A percentile compares a stretch with the other conserved stretches of the same genome.
Conservation (phyloP, 768 basidiomycete genomes). For the Trichaptum fuscoviolaceum region DNA sequence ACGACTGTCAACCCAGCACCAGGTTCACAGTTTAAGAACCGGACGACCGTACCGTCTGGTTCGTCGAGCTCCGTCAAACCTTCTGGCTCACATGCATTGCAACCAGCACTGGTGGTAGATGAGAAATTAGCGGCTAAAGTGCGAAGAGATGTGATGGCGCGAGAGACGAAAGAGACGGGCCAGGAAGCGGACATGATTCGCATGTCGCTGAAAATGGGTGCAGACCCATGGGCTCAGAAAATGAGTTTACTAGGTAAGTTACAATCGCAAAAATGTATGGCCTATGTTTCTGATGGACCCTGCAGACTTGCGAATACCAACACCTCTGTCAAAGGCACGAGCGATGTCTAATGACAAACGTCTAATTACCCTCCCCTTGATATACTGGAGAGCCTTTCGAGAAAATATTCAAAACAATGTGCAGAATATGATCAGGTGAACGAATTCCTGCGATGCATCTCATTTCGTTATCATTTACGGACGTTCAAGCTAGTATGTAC, state of each 20-base stretch:
- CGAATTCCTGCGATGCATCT: not conserved
- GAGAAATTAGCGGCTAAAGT: not conserved
- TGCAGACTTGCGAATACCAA: not conserved
- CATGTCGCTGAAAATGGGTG: not conserved
- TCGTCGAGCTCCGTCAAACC: not conserved
- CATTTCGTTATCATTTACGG: not conserved
- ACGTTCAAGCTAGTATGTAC: conserved; percentile 1
- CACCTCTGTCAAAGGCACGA: not conserved
- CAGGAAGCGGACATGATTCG: not conserved
- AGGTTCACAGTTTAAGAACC: not conserved
- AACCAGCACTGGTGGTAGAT: not conserved
- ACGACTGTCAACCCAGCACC: not conserved
- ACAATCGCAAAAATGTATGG: not conserved
- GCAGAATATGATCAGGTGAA: not conserved
- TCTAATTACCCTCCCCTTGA: not conserved
- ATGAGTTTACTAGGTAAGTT: not conserved
- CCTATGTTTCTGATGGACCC: not conserved
- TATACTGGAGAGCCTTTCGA: not conserved
- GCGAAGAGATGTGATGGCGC: not conserved
- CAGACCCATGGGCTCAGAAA: not conserved
- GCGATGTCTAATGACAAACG: not conserved
- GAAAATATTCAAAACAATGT: not conserved
- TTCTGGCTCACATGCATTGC: not conserved
- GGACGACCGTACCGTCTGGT: not conserved
- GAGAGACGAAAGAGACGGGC: not conserved